These are phyloP conservation scores for Podospora pseudoanserina DNA, from an alignment of 495 filamentous ascomycete genomes.

Conservation along the genomic window DNA sequence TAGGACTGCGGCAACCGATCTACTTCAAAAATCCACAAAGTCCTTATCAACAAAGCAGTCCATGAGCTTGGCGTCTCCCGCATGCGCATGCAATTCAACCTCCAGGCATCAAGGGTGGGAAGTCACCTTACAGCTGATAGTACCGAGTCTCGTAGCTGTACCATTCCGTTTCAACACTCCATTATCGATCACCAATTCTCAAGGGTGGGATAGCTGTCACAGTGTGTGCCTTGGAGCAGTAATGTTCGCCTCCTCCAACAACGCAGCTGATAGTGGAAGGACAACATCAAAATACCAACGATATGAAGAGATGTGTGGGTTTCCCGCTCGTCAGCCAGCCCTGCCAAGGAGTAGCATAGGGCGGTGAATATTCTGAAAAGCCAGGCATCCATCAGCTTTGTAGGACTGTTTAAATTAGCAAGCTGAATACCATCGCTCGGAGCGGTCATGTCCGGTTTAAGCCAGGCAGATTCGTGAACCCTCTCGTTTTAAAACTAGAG, in stretches of 20 bases:
- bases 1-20: background rate
- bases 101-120: background rate
- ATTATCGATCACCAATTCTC: background rate
- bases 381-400: background rate
- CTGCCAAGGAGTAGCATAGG: background rate
- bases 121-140: background rate
- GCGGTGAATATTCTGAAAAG: background rate
- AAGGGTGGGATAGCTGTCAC: background rate
- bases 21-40: background rate
- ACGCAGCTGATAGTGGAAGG: background rate
- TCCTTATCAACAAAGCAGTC: background rate
- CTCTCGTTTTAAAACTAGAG: background rate
- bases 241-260: background rate
- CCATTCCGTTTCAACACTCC: background rate
- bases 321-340: background rate
- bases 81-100: background rate
- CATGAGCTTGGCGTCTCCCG: background rate
- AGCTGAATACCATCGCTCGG: background rate
- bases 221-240: too few species aligned
- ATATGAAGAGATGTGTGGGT: background rate
- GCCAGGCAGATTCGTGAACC: background rate
- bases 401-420: background rate
- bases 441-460: background rate
- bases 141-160: background rate
- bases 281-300: background rate